Percentiles rank a stretch among this genome's conserved stretches.
Evolutionary conservation across 176 grass and related monocot species (phyloP).

Genomic region (Musa beccarii): DNA sequence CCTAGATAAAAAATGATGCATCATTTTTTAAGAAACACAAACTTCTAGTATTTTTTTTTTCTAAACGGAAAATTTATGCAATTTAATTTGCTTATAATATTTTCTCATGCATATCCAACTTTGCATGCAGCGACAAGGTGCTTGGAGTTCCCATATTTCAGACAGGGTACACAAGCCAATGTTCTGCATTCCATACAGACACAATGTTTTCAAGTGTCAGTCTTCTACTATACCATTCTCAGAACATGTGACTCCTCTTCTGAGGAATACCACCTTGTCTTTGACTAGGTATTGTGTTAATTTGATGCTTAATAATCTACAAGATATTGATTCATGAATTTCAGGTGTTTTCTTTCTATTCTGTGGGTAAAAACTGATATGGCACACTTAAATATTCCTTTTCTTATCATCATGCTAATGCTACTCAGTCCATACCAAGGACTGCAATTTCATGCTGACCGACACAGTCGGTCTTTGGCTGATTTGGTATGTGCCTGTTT

Average conservation of each 20-base stretch:
- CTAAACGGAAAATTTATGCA: not conserved
- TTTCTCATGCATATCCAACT: slow-evolving; percentile 14
- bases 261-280: slow-evolving; percentile 52
- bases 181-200: slow-evolving; percentile 33
- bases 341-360: not conserved
- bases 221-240: slow-evolving; percentile 50
- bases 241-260: slow-evolving; percentile 52
- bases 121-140: slow-evolving; percentile 41
- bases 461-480: too few species aligned
- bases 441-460: too few species aligned
- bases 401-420: too few species aligned
- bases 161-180: slow-evolving; percentile 44
- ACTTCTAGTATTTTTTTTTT: not conserved
- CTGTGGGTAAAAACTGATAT: not conserved
- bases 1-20: not conserved
- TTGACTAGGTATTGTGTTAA: slow-evolving; percentile 50
- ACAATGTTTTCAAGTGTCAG: slow-evolving; percentile 32
- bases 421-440: too few species aligned
- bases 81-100: not conserved
- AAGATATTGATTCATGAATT: not conserved
- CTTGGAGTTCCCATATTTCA: slow-evolving; percentile 31
- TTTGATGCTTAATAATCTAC: not conserved
- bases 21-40: not conserved
- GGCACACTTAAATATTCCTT: too few species aligned
- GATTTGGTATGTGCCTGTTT: too few species aligned